These are phyloP conservation scores for Tulasnella sp. DNA, from an alignment of 768 basidiomycete species.

Conservation along the genomic window DNA sequence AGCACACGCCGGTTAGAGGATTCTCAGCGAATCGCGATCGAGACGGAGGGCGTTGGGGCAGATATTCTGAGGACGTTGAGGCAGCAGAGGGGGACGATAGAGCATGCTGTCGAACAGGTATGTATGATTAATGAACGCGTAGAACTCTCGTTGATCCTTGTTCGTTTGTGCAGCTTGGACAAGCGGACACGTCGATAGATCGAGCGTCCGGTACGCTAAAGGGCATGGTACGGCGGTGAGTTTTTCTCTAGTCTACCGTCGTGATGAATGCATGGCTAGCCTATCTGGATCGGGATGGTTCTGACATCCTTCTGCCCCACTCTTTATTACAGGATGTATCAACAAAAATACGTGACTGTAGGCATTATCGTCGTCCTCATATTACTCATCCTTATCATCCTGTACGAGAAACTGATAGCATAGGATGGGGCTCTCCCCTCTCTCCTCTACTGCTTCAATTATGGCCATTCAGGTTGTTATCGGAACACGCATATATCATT, in stretches of 20 bases:
- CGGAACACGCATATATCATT: no score
- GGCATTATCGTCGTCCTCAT: constrained; percentile 79
- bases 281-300: no score
- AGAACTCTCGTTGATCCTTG: not conserved
- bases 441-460: no score
- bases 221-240: constrained; percentile 91
- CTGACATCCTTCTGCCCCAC: constrained; percentile 16
- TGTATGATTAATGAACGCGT: not conserved
- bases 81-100: constrained; percentile 85
- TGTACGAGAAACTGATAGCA: constrained; percentile 56
- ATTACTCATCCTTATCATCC: constrained; percentile 66
- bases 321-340: constrained; percentile 75
- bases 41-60: constrained; percentile 92
- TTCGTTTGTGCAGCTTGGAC: constrained; percentile 50
- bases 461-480: no score
- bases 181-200: constrained; percentile 83
- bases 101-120: constrained; percentile 31
- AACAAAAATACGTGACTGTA: constrained; percentile 80
- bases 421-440: no score
- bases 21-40: constrained; percentile 82
- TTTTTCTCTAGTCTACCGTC: constrained; percentile 11
- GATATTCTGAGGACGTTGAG: constrained; percentile 81
- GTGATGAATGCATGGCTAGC: no score
- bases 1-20: constrained; percentile 79
- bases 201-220: constrained; percentile 84